Base-by-base conservation (phyloP, 1,284 basidiomycete genomes). In the Vanrija sp. region DNA sequence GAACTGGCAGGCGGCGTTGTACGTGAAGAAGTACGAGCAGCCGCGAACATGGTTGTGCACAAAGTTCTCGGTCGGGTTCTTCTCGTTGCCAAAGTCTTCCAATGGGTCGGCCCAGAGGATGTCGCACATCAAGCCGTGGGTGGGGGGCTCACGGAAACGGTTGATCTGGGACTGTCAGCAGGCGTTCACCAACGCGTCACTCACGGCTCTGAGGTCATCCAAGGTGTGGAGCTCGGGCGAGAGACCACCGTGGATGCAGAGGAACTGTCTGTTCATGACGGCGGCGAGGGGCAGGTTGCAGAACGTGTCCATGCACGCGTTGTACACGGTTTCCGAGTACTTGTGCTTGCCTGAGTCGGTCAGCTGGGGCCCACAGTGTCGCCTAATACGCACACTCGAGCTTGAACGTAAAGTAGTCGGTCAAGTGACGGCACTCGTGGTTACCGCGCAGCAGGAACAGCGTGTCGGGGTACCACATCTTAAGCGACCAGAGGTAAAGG, bases 11-110 rank as follows among this genome's bases (percentile, higher is more conserved):
- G 90, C 91, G 14, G 92, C 92, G 65, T 88, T 85, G 72, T 94
- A 94, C 85, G 90, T 94, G 80, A 93, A 95, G 80, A 96, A 96
- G 77, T 89, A 96, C 10, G 87, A 89, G 75, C 92, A 96, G n/a
- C 92, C 92, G 60, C 92, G 83, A 45, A 95, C 91, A 67, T 94
- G 89, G 68, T 95, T 96, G 71, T 95, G 92, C 37, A 95, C 71
- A 71, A 94, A 96, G 39, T 66, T 71, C 61, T 84, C 87, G 54
- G 90, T 88, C 27, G 82, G 81, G 37, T 83, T 88, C 79, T 91
- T 93, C 77, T 95, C 92, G 53, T 85, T 85, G 6, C 90, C 92
- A 72, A 95, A 96, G 72, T 94, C 91, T 73, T 96, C 92, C 1
- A 93, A 81, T 8, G 92, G 93, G 77, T 96, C 92, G 1, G 92